These are phyloP conservation scores for Hawksworthiomyces lignivorus DNA, from an alignment of 2,329 filamentous ascomycete species.

Conservation along the genomic window DNA sequence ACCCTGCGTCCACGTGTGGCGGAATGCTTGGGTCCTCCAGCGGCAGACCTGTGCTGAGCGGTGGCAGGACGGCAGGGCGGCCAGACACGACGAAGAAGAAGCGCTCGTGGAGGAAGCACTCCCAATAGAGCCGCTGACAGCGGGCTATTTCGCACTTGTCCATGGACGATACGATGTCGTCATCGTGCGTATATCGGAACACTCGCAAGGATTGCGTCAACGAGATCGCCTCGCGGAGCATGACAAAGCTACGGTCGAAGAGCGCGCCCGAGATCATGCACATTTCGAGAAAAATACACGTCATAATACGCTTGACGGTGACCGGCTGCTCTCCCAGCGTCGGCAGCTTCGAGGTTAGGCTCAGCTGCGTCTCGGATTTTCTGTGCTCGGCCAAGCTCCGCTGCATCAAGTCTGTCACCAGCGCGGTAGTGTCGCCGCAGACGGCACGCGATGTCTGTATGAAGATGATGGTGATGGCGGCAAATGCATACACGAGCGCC, in stretches of 20 bases:
- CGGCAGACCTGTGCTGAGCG: constrained; percentile 25
- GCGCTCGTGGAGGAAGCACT: constrained; percentile 48
- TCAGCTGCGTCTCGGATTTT: constrained; percentile 28
- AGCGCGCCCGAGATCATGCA: constrained; percentile 40
- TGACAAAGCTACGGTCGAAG: constrained; percentile 40
- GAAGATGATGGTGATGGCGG: constrained; percentile 36
- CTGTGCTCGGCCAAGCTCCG: constrained; percentile 14
- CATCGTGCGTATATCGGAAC: neutral
- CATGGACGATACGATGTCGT: constrained; percentile 26
- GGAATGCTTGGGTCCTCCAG: constrained; percentile 26
- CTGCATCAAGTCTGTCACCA: constrained; percentile 22
- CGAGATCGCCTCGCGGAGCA: constrained; percentile 42
- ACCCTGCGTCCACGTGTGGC: constrained; percentile 28
- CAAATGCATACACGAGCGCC: constrained; percentile 37
- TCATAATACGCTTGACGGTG: constrained; percentile 39
- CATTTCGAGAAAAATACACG: constrained; percentile 46
- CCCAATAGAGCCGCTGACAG: constrained; percentile 46
- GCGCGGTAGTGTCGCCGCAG: neutral
- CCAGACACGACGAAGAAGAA: constrained; percentile 46
- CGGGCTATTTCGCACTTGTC: constrained; percentile 19
- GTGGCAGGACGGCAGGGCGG: constrained; percentile 28
- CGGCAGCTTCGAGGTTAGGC: too few relatives aligned
- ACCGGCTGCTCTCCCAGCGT: constrained; percentile 23
- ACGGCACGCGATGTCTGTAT: constrained; percentile 18
- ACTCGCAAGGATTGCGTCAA: constrained; percentile 36